These are phyloP conservation scores for Uronychia setigera DNA, from an alignment of 73 alveolate genomes.

Conservation along the genomic window DNA sequence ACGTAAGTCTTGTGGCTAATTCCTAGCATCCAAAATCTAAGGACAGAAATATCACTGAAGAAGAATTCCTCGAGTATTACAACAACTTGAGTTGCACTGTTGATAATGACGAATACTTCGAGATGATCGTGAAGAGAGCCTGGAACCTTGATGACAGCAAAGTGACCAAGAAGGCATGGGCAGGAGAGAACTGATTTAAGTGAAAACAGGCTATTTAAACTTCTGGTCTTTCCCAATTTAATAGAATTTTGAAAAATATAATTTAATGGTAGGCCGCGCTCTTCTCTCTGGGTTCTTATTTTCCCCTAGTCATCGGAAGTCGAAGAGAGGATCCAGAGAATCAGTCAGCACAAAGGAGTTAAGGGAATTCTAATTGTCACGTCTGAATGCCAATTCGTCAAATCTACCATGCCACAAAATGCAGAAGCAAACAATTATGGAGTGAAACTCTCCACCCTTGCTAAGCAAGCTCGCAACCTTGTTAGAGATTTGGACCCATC, in stretches of 20 bases:
- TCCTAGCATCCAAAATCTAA: slow-evolving; percentile 37
- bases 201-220: background rate
- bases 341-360: slow-evolving; percentile 80
- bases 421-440: slow-evolving; percentile 77
- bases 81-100: slow-evolving; percentile 68
- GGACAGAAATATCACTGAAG: slow-evolving; percentile 60
- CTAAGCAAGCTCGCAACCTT: slow-evolving; percentile 78
- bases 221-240: no score
- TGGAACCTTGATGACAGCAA: slow-evolving; percentile 61
- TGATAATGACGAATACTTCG: slow-evolving; percentile 72
- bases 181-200: slow-evolving; percentile 35
- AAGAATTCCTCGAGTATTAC: slow-evolving; percentile 74
- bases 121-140: slow-evolving; percentile 69
- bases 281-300: background rate
- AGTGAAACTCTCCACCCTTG: slow-evolving; percentile 68
- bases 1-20: background rate
- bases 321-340: slow-evolving; percentile 81
- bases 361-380: slow-evolving; percentile 80
- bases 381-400: slow-evolving; percentile 68
- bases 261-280: background rate
- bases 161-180: slow-evolving; percentile 50
- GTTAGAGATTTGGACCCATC: slow-evolving; percentile 85
- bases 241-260: background rate
- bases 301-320: slow-evolving; percentile 52
- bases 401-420: slow-evolving; percentile 69